Percentiles rank a stretch among this genome's conserved stretches.
phyloP scores from a whole-genome alignment of 257 asterid genomes.

The Lavandula angustifolia region DNA sequence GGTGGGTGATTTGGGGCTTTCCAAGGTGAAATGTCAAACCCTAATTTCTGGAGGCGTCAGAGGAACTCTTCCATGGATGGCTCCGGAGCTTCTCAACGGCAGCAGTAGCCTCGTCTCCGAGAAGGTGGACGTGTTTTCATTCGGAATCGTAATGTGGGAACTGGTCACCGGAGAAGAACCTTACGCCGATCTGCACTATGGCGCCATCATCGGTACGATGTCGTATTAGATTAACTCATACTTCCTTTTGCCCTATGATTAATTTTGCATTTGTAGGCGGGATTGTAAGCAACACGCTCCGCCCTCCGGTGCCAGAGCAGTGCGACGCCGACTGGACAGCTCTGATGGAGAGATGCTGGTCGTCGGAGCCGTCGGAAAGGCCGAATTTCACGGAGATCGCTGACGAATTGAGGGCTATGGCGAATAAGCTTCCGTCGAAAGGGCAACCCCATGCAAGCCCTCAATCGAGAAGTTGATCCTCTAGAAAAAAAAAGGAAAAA shows the following conservation, averaged over 20 bases:
- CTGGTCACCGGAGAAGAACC: constrained; percentile 97
- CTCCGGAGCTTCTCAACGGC: constrained; percentile 98
- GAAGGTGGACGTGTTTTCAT: constrained; percentile 97
- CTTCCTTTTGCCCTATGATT: no score
- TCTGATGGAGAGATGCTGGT: constrained; percentile 95
- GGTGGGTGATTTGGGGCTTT: constrained; percentile 99
- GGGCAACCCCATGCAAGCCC: constrained; percentile 46
- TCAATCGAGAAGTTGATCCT: constrained; percentile 47
- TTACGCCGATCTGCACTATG: constrained; percentile 90
- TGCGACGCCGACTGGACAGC: constrained; percentile 77
- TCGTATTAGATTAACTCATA: no score
- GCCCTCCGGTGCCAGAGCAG: constrained; percentile 78
- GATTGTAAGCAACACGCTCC: constrained; percentile 87
- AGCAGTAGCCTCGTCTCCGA: constrained; percentile 95
- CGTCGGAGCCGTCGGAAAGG: constrained; percentile 85
- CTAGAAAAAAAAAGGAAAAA: no score
- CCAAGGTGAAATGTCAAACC: constrained; percentile 93
- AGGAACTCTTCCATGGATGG: constrained; percentile 99
- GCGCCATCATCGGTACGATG: constrained; percentile 80
- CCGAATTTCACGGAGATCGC: constrained; percentile 81
- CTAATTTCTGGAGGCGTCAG: constrained; percentile 98
- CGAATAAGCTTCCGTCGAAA: constrained; percentile 66
- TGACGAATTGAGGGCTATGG: constrained; percentile 70
- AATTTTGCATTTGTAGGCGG: constrained; percentile 55
- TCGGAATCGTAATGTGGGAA: constrained; percentile 98